Evolutionary conservation across 129 eudicot species (phyloP), one percentile per base, ranked within the genome.

Genomic region (Artemisia argyi): DNA sequence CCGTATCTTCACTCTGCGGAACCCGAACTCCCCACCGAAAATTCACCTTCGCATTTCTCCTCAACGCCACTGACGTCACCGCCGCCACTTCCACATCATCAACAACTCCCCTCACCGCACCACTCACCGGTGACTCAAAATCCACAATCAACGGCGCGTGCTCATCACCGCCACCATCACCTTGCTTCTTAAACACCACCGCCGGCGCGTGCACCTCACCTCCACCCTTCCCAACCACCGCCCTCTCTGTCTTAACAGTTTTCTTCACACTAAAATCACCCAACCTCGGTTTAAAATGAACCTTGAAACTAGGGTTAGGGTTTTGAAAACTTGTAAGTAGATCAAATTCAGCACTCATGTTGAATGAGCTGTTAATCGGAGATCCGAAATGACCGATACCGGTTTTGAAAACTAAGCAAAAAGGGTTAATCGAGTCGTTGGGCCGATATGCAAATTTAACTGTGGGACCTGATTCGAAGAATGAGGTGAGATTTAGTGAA

Each of bases 361-460:
- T 83, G 59, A 92, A 30, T 1, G 95, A 77, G 70, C 96, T 87
- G 0, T 83, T 78, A 53, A 65, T 73, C 15, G 98, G 96, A 4
- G 98, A 92, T 8, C 98, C 98, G 35, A 79, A 89, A 60, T 72
- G 75, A 0, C 98, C 98, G 44, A 85, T 85, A 10, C 98, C 98
- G 44, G 95, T 85, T 62, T 89, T 89, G 84, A 87, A 82, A 2
- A 85, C 70, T 68, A 92, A 73, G 64, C 81, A 69, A 59, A 89
- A 92, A 0, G 98, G 96, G 62, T 83, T 85, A 7, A 51, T 24
- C 0, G 92, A 76, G 62, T 92, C 91, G 22, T 92, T 92, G 1
- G 98, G 98, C 9, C 94, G 89, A 64, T 92, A 92, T 0, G 91
- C 80, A 77, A 92, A 9, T 57, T 87, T 85, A 59, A 87, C 56